Conservation (phyloP, 805 yeast species). For the Ogataea henricii region DNA sequence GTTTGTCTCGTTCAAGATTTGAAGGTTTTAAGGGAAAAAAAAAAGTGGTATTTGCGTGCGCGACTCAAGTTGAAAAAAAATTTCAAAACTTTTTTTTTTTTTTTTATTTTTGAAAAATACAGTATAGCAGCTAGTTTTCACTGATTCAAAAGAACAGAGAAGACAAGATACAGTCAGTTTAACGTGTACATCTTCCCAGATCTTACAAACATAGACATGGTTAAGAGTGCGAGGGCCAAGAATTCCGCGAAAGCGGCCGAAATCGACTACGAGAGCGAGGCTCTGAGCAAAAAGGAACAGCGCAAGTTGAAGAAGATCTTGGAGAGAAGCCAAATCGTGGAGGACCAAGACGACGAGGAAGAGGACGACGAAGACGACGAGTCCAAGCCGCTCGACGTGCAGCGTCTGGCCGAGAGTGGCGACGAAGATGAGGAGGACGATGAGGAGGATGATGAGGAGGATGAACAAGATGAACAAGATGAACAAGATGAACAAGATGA, state of each 20-base stretch:
- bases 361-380: slow-evolving; percentile 44
- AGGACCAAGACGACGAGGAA: slow-evolving; percentile 37
- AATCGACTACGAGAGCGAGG: slow-evolving; percentile 46
- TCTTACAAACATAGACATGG: slow-evolving; percentile 12
- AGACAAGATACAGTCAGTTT: no score
- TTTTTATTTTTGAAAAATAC: slow-evolving; percentile 2
- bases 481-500: slow-evolving; percentile 56
- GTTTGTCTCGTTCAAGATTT: slow-evolving; percentile 4
- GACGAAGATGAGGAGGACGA: slow-evolving; percentile 32
- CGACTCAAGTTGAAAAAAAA: slow-evolving; percentile 3
- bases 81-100: slow-evolving; percentile 4
- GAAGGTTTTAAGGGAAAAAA: background rate
- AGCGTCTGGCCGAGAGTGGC: slow-evolving; percentile 28
- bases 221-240: slow-evolving; percentile 19
- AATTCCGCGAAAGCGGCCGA: slow-evolving; percentile 25
- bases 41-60: background rate
- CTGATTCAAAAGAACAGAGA: background rate
- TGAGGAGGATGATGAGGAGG: no score
- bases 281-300: slow-evolving; percentile 63
- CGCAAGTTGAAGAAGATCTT: slow-evolving; percentile 23
- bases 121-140: background rate
- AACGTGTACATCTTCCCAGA: no score
- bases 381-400: slow-evolving; percentile 41
- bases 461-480: slow-evolving; percentile 25
- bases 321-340: slow-evolving; percentile 34